Base-by-base conservation (phyloP, 1,139 yeast species). In the Casaregolazyma suthepensis region DNA sequence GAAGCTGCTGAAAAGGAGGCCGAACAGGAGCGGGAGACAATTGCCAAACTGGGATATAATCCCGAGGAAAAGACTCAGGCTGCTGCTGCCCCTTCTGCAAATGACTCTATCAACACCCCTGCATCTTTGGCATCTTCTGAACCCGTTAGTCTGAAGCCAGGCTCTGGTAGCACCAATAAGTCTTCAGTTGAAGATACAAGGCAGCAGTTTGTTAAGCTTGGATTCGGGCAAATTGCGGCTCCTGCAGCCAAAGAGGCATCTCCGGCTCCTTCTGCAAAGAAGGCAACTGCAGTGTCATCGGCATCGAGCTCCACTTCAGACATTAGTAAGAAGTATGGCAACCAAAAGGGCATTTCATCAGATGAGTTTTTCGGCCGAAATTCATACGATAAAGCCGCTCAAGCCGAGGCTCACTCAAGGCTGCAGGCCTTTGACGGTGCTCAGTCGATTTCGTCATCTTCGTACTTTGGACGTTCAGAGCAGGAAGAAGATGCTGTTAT, bases 301-400 rank as follows among this genome's bases (percentile, higher is more conserved):
- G 76, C 78, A 1, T 64, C 76, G 2, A 72, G 71, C 35, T 72
- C 75, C 38, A 62, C 70, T 50, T 64, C 63, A n/a, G 72, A 67
- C 52, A 67, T 70, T 17, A 68, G 68, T 45, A 80, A 78, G 65
- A 88, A 90, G 71, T 93, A 79, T 69, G 98, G 97, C 54, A 74
- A 75, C 44, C 97, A 91, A 69, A 93, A 89, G 77, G 96, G 91
- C 53, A 94, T 93, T 60, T 91, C 98, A 0, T 90, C 97, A 0
- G 99, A 94, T 70, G 95, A 90, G 71, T 82, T 81, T 67, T 93
- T 93, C 68, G 96, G 97, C 15, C 83, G 96, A 65, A 94, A 94
- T 43, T 75, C 83, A 48, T 89, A 82, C 66, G 97, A 89, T 64
- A 87, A 87, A 61, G 75, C 75, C 9, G 87, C 89, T 45, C 86